These are phyloP conservation scores for Nothophytophthora sp. DNA, from an alignment of 352 stramenopile species.

Conservation along the genomic window DNA sequence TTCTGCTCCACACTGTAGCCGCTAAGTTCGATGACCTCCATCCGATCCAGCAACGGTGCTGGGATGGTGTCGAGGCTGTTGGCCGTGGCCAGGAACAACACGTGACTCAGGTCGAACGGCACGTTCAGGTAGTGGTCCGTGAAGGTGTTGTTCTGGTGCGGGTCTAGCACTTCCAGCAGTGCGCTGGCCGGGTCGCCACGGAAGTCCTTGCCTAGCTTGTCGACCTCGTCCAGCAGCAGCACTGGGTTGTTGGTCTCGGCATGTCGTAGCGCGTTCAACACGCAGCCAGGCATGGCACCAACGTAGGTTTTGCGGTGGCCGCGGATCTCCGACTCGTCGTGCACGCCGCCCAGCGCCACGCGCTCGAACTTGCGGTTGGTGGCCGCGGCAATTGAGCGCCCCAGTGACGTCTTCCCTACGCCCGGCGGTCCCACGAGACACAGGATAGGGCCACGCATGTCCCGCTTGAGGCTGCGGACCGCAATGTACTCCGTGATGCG, in stretches of 20 bases:
- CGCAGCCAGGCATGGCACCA: constrained; percentile 83
- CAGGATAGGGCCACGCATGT: constrained; percentile 88
- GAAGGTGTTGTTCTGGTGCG: constrained; percentile 87
- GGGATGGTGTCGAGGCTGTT: constrained; percentile 85
- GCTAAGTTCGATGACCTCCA: constrained; percentile 84
- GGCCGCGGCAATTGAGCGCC: constrained; percentile 74
- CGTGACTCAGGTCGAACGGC: constrained; percentile 86
- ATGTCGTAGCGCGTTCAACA: constrained; percentile 78
- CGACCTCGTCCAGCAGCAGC: constrained; percentile 87
- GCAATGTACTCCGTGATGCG: constrained; percentile 89
- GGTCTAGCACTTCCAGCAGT: constrained; percentile 86
- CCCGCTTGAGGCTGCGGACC: constrained; percentile 74
- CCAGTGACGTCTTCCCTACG: constrained; percentile 85
- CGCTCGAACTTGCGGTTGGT: constrained; percentile 80
- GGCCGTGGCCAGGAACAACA: constrained; percentile 84
- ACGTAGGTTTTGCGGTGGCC: constrained; percentile 89
- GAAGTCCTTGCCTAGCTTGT: constrained; percentile 82
- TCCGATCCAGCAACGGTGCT: constrained; percentile 73
- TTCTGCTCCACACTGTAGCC: constrained; percentile 87
- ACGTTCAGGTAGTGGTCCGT: constrained; percentile 87
- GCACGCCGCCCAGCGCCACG: constrained; percentile 74
- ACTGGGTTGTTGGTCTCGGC: constrained; percentile 80
- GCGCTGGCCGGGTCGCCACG: constrained; percentile 66
- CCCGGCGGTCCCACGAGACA: constrained; percentile 87
- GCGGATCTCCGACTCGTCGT: constrained; percentile 85